phyloP scores from a whole-genome alignment of 2,329 filamentous ascomycete genomes.

The Colletotrichum sansevieriae region DNA sequence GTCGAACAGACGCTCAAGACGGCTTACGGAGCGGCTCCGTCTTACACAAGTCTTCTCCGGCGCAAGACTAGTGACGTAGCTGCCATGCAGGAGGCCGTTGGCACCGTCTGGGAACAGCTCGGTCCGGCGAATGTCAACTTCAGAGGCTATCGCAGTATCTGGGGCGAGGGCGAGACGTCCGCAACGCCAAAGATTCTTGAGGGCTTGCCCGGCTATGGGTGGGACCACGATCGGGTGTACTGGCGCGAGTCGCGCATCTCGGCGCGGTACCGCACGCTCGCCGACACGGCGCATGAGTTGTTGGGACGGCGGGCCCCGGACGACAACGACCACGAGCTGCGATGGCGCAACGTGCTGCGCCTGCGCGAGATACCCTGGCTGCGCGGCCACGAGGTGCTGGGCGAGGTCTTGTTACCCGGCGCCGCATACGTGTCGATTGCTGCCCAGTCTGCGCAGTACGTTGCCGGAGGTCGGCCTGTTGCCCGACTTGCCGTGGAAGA shows the following conservation, averaged over 20 bases:
- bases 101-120: too few relatives aligned
- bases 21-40: too few relatives aligned
- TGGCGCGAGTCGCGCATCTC: constrained; percentile 10
- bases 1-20: constrained; percentile 6
- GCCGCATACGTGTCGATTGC: constrained; percentile 55
- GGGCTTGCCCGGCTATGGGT: constrained; percentile 2
- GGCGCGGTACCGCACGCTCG: too few relatives aligned
- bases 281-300: not conserved
- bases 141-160: too few relatives aligned
- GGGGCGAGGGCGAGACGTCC: too few relatives aligned
- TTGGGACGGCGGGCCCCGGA: not conserved
- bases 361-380: constrained; percentile 54
- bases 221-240: constrained; percentile 1
- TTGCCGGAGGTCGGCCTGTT: not conserved
- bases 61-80: too few relatives aligned
- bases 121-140: too few relatives aligned
- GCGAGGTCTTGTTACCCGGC: constrained; percentile 54
- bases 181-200: not conserved
- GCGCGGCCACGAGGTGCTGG: constrained; percentile 51
- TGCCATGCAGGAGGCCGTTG: too few relatives aligned
- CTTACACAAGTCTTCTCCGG: too few relatives aligned
- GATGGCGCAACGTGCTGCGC: constrained; percentile 46
- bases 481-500: not conserved
- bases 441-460: constrained; percentile 45
- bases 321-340: not conserved